phyloP scores from a whole-genome alignment of 2,329 filamentous ascomycete genomes.

The Aspergillus pseudoviridinutans region DNA sequence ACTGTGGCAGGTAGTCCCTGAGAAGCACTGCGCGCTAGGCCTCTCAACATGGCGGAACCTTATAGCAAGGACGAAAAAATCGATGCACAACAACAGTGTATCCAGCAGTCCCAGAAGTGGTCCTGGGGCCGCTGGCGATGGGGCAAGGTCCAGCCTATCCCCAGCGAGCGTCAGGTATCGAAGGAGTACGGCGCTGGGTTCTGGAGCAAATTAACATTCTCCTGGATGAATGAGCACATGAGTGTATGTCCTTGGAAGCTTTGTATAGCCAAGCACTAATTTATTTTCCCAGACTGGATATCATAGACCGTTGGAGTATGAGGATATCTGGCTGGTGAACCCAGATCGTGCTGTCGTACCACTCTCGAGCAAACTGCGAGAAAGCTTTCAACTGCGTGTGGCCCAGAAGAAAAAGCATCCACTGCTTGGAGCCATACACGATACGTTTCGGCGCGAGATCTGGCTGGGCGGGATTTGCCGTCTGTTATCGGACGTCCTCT shows the following conservation, averaged over 20 bases:
- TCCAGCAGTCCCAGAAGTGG: not conserved
- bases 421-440: conserved; percentile 73
- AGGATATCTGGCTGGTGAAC: conserved; percentile 82
- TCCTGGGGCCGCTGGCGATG: not conserved
- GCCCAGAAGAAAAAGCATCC: conserved; percentile 66
- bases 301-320: conserved; percentile 70
- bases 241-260: not conserved
- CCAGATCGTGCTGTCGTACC: conserved; percentile 67
- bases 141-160: not conserved
- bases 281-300: conserved; percentile 54
- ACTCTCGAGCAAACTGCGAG: conserved; percentile 61
- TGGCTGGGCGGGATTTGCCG: conserved; percentile 75
- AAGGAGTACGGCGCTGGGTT: not conserved
- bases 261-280: not conserved
- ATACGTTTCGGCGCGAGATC: conserved; percentile 78
- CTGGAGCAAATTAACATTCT: not conserved
- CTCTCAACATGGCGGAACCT: not conserved
- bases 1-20: not conserved
- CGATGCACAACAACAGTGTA: not conserved
- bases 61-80: not conserved
- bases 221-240: not conserved
- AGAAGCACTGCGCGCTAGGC: not conserved
- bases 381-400: conserved; percentile 63
- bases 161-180: not conserved
- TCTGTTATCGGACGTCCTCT: conserved; percentile 62